phyloP scores from a whole-genome alignment of 768 basidiomycete genomes.

The Leucocoprinus sp. region DNA sequence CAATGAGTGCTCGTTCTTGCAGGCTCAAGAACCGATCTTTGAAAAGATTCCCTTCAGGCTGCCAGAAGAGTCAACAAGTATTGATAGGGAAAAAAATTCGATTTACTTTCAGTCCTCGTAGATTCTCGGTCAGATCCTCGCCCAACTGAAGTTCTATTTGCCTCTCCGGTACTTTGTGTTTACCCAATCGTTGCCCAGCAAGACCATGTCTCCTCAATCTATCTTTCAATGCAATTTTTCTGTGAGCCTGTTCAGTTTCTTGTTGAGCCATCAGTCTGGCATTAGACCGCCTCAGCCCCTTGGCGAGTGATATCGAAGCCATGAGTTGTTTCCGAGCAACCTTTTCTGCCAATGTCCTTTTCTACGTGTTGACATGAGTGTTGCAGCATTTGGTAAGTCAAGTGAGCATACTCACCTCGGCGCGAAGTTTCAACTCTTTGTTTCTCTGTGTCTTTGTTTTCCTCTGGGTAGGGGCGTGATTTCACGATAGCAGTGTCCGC shows the following conservation, averaged over 20 bases:
- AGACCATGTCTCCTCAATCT: slow-evolving; percentile 53
- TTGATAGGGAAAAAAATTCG: not conserved
- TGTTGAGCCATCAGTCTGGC: slow-evolving; percentile 28
- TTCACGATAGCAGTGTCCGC: slow-evolving; percentile 18
- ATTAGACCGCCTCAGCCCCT: slow-evolving; percentile 38
- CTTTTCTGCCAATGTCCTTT: slow-evolving; percentile 53
- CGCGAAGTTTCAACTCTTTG: slow-evolving; percentile 54
- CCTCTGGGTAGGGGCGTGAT: slow-evolving; percentile 31
- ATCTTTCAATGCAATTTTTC: slow-evolving; percentile 35
- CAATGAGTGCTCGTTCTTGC: slow-evolving; percentile 80
- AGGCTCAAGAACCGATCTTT: slow-evolving; percentile 81
- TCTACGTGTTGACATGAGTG: slow-evolving; percentile 29
- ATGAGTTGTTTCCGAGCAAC: slow-evolving; percentile 53
- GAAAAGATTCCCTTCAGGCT: slow-evolving; percentile 95
- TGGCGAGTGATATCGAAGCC: slow-evolving; percentile 48
- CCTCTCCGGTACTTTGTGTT: slow-evolving; percentile 61
- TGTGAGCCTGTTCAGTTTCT: slow-evolving; percentile 34
- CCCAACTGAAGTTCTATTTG: slow-evolving; percentile 82
- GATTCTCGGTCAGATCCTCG: slow-evolving; percentile 80
- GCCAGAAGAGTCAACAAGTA: slow-evolving; percentile 4
- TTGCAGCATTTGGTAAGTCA: not conserved
- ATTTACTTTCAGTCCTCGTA: slow-evolving; percentile 75
- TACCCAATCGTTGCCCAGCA: slow-evolving; percentile 71
- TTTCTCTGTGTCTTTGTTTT: slow-evolving; percentile 48
- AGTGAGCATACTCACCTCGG: slow-evolving; percentile 38